These are phyloP conservation scores for Huntiella bhutanensis DNA, from an alignment of 2,329 filamentous ascomycete species.

Conservation along the genomic window DNA sequence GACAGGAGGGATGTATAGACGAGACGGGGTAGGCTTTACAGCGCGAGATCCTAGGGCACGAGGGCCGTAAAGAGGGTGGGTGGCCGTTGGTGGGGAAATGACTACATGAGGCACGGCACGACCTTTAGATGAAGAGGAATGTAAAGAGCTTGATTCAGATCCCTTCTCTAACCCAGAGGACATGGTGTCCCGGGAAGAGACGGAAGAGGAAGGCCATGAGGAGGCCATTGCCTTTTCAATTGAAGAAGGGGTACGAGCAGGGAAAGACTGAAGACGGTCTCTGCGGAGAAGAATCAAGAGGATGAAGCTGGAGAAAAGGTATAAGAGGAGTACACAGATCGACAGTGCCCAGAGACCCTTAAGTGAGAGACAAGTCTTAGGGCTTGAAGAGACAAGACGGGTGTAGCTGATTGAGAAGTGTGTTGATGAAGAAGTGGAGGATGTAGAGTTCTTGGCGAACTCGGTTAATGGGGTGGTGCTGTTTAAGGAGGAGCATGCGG, in stretches of 20 bases:
- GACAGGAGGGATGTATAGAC: conserved; percentile 8
- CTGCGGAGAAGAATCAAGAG: conserved; percentile 44
- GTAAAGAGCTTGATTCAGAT: conserved; percentile 53
- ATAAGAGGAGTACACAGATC: conserved; percentile 59
- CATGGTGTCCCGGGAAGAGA: neutral
- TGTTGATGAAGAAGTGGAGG: neutral
- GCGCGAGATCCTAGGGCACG: conserved; percentile 6
- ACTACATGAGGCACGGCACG: conserved; percentile 41
- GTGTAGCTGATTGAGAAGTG: conserved; percentile 20
- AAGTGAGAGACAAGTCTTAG: conserved; percentile 58
- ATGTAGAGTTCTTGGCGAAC: neutral
- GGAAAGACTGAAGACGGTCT: neutral
- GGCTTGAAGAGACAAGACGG: conserved; percentile 22
- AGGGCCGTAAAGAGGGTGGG: neutral
- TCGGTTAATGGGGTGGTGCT: conserved; percentile 17
- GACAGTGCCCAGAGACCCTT: conserved; percentile 76
- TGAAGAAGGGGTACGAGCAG: neutral
- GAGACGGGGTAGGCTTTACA: neutral
- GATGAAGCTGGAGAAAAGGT: conserved; percentile 41
- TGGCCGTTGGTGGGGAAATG: conserved; percentile 43
- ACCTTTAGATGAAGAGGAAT: conserved; percentile 58
- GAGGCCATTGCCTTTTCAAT: conserved; percentile 1
- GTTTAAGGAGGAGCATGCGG: conserved; percentile 43
- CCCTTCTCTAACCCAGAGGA: no score
- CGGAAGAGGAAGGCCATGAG: neutral